A percentile compares a stretch with the other conserved stretches of the same genome.
Evolutionary conservation across 352 stramenopile species (phyloP).

Genomic region (Phytophthora sp.): DNA sequence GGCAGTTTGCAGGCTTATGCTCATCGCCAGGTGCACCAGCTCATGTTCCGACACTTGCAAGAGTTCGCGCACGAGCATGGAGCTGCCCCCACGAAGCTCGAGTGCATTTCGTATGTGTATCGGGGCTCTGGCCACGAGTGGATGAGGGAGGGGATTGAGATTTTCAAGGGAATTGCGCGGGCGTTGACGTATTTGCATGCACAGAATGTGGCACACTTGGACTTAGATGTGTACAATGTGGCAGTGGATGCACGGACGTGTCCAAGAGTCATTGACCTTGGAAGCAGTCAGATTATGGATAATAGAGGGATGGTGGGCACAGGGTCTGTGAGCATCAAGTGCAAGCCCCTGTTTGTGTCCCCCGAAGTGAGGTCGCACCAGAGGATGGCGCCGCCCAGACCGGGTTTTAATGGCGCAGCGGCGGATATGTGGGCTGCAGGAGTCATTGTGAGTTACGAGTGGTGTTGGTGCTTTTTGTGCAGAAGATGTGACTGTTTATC

Average conservation of each 20-base stretch:
- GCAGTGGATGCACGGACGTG: constrained; percentile 62
- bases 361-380: constrained; percentile 75
- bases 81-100: constrained; percentile 68
- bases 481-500: background rate
- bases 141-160: constrained; percentile 72
- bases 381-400: constrained; percentile 56
- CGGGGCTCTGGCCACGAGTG: constrained; percentile 72
- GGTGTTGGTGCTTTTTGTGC: background rate
- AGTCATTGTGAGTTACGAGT: constrained; percentile 83
- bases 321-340: constrained; percentile 82
- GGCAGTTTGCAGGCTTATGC: constrained; percentile 77
- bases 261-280: constrained; percentile 81
- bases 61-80: constrained; percentile 68
- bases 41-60: constrained; percentile 78
- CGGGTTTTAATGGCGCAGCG: constrained; percentile 73
- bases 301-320: constrained; percentile 60
- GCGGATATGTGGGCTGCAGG: constrained; percentile 84
- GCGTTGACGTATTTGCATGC: constrained; percentile 84
- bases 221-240: constrained; percentile 89
- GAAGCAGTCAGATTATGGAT: constrained; percentile 82
- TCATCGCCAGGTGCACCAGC: constrained; percentile 67
- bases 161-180: constrained; percentile 72
- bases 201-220: constrained; percentile 77
- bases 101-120: constrained; percentile 86
- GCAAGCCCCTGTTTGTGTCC: constrained; percentile 78